phyloP scores from a whole-genome alignment of 2,329 filamentous ascomycete genomes.

The Colletotrichum sp. region DNA sequence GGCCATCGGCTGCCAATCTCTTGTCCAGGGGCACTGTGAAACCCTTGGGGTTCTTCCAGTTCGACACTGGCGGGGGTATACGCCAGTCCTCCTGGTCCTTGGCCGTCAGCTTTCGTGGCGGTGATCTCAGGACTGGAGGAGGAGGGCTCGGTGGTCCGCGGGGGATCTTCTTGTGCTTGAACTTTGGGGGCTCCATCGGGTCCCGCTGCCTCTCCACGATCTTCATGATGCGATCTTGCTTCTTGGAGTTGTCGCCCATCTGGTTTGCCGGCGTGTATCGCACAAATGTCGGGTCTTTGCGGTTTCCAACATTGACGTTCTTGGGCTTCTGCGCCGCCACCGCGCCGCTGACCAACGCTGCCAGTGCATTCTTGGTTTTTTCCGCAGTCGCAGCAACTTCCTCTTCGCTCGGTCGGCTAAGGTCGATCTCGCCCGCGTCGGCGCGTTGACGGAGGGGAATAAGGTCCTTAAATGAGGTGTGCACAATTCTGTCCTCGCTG shows the following conservation, averaged over 20 bases:
- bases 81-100: constrained; percentile 98
- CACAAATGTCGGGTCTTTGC: constrained; percentile 90
- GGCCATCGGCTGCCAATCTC: constrained; percentile 89
- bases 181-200: constrained; percentile 96
- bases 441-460: constrained; percentile 93
- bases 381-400: constrained; percentile 85
- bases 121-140: constrained; percentile 93
- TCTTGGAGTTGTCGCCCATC: constrained; percentile 87
- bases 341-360: constrained; percentile 81
- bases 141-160: constrained; percentile 91
- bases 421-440: constrained; percentile 87
- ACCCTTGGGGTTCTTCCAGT: constrained; percentile 99
- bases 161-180: constrained; percentile 98
- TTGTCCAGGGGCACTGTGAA: constrained; percentile 97
- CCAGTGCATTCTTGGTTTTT: constrained; percentile 85
- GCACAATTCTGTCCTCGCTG: constrained; percentile 81
- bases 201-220: constrained; percentile 94
- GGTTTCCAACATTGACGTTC: constrained; percentile 82
- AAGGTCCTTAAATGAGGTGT: constrained; percentile 94
- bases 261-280: constrained; percentile 95
- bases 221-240: constrained; percentile 97
- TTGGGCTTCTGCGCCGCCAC: constrained; percentile 95
- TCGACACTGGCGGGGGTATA: constrained; percentile 85
- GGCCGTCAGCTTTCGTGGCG: constrained; percentile 91
- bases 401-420: constrained; percentile 84